These are phyloP conservation scores for Patellaria atrata DNA, from an alignment of 495 filamentous ascomycete species.

Conservation along the genomic window DNA sequence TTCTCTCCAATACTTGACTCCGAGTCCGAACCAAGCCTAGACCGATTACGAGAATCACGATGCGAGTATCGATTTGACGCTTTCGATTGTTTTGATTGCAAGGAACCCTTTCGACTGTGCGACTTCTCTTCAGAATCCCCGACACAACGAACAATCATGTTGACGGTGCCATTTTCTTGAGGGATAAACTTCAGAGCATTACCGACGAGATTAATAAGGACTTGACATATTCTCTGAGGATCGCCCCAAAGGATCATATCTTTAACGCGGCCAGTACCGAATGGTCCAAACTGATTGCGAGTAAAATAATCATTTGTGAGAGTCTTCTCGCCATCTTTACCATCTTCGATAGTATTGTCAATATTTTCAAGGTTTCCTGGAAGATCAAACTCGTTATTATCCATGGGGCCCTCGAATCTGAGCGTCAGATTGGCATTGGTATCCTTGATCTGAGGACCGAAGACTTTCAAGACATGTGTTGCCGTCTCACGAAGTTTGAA, in stretches of 20 bases:
- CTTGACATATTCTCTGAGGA: conserved; percentile 73
- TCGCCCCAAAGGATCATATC: conserved; percentile 81
- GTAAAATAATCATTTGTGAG: too few species aligned
- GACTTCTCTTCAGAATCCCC: conserved; percentile 35
- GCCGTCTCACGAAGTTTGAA: conserved; percentile 68
- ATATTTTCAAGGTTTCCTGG: too few species aligned
- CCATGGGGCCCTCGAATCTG: conserved; percentile 44
- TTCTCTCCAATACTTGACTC: too few species aligned
- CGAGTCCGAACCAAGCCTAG: conserved; percentile 8
- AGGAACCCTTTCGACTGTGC: conserved; percentile 16
- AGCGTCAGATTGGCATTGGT: conserved; percentile 56
- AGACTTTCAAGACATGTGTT: conserved; percentile 68
- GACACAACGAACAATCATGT: conserved; percentile 57
- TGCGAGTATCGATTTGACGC: conserved; percentile 2
- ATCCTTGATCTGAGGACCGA: conserved; percentile 76
- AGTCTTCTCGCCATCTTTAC: too few species aligned
- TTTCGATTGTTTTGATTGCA: conserved; percentile 22
- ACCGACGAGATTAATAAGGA: conserved; percentile 83
- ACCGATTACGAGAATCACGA: conserved; percentile 11
- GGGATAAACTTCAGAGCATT: conserved; percentile 92
- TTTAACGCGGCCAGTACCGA: conserved; percentile 48
- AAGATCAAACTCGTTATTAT: too few species aligned
- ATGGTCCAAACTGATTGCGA: conserved; percentile 36
- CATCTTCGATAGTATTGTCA: conserved; percentile 25
- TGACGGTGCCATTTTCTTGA: conserved; percentile 53